Evolutionary conservation across 352 stramenopile species (phyloP), one percentile per base, ranked within the genome.

Genomic region (Globisporangium viniferum): DNA sequence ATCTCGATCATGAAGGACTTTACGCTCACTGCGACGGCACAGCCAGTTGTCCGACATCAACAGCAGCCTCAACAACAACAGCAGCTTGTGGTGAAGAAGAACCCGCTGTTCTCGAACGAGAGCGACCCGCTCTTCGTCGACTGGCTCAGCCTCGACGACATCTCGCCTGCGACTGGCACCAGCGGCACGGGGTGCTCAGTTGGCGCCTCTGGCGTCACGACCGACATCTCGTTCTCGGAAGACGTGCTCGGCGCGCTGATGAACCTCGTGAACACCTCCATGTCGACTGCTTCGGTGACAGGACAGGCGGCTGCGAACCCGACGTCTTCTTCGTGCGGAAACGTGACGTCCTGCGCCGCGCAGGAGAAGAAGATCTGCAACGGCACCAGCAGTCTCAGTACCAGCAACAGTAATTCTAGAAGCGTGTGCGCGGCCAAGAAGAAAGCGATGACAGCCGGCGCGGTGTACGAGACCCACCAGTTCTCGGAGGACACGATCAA

Each of bases 401-500:
- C 29, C 8, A 39, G 3, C 31, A 77, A 65, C 36, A 76, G 70
- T 36, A 73, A 29, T 55, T 29, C 22, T 24, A 55, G 48, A 55
- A n/a, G 48, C 7, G 48, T 39, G 14, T 35, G 35, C 64, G 29
- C 51, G 49, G 58, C 51, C 24, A 59, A 39, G 41, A 54, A 62
- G 72, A 72, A 27, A 57, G 54, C 24, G 10, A 15, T 41, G 46
- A 39, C 57, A 29, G 27, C 39, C 59, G 15, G 57, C 44, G 10
- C 65, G 22, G 63, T 84, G 57, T 67, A 80, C 44, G 76, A 86
- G 64, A 78, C 70, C 22, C 73, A 76, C 24, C 75, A 85, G 64
- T 85, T 85, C 72, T 85, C 78, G 6, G 69, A 82, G n/a, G 78
- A 85, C 12, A 85, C 71, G 29, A 61, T 85, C 15, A 77, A 85